Percentiles rank a stretch among this genome's conserved stretches.
phyloP scores from a whole-genome alignment of 345 rosid genomes.

The Mercurialis annua region DNA sequence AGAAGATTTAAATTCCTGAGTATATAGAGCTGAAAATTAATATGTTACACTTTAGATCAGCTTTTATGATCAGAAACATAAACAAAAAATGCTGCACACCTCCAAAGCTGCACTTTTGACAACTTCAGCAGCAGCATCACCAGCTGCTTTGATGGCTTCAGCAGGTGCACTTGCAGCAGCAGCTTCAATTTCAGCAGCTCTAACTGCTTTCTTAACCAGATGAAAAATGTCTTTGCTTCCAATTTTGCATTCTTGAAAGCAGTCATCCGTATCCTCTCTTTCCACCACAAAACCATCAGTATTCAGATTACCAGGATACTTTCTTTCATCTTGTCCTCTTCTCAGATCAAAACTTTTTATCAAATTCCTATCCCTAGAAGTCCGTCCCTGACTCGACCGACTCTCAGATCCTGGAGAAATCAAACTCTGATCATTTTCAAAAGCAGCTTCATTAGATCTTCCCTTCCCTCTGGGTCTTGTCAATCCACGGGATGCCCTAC shows the following conservation, averaged over 20 bases:
- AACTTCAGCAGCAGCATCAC: constrained; percentile 94
- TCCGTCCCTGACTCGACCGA: constrained; percentile 44
- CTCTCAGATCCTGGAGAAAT: constrained; percentile 64
- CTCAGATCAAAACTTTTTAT: constrained; percentile 47
- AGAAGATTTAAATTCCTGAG: constrained; percentile 62
- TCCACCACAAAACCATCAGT: constrained; percentile 44
- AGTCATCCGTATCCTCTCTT: constrained; percentile 69
- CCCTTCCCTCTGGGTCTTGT: constrained; percentile 71
- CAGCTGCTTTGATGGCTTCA: constrained; percentile 90
- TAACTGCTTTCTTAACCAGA: constrained; percentile 75
- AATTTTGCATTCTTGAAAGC: constrained; percentile 70
- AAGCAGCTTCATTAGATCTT: constrained; percentile 51
- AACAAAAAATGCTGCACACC: constrained; percentile 34
- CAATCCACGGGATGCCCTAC: constrained; percentile 51
- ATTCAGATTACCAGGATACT: constrained; percentile 35
- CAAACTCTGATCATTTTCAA: constrained; percentile 55
- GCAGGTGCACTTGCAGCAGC: constrained; percentile 75
- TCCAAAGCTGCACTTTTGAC: constrained; percentile 90
- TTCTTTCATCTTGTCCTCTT: constrained; percentile 50
- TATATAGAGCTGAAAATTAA: constrained; percentile 11
- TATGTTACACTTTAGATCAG: not conserved
- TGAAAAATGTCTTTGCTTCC: constrained; percentile 77
- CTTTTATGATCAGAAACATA: not conserved
- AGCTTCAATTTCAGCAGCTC: constrained; percentile 97
- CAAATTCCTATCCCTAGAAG: constrained; percentile 48